Evolutionary conservation across 148 eudicot species (phyloP).

Genomic region (Cornus suecica): DNA sequence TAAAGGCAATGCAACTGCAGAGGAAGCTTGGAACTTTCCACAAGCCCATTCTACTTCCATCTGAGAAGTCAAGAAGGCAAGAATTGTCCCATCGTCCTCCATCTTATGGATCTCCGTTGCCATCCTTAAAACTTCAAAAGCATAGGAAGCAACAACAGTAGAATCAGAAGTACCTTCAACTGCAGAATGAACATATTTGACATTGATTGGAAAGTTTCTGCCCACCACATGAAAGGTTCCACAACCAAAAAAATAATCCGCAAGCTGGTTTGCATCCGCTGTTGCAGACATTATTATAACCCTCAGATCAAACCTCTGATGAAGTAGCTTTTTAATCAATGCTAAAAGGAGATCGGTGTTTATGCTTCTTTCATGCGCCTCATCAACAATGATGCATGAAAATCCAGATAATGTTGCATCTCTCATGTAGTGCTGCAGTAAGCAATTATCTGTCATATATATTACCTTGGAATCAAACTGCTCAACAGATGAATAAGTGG

Average conservation of each 20-base stretch:
- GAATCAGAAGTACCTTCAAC: constrained; percentile 30
- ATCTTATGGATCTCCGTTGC: constrained; percentile 67
- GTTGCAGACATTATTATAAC: constrained; percentile 97
- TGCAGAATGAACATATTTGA: constrained; percentile 60
- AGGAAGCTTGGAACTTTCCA: constrained; percentile 45
- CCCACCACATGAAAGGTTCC: constrained; percentile 60
- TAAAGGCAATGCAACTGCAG: constrained; percentile 58
- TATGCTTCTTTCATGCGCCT: constrained; percentile 95
- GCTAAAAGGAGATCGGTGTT: constrained; percentile 91
- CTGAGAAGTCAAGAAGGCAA: constrained; percentile 91
- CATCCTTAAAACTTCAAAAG: constrained; percentile 48
- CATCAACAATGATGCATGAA: constrained; percentile 88
- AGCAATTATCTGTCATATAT: constrained; percentile 90
- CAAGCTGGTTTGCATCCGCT: constrained; percentile 76
- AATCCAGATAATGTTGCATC: constrained; percentile 52
- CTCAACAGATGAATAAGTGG: constrained; percentile 49
- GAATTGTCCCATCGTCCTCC: constrained; percentile 72
- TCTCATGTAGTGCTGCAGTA: constrained; percentile 80
- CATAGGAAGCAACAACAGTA: constrained; percentile 52
- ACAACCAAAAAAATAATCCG: constrained; percentile 76
- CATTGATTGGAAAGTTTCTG: constrained; percentile 80
- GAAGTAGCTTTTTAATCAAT: constrained; percentile 62
- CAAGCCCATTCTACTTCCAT: constrained; percentile 95
- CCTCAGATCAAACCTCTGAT: constrained; percentile 67
- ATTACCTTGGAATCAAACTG: constrained; percentile 41